phyloP scores from a whole-genome alignment of 768 basidiomycete genomes.

The Podaxis rugospora region DNA sequence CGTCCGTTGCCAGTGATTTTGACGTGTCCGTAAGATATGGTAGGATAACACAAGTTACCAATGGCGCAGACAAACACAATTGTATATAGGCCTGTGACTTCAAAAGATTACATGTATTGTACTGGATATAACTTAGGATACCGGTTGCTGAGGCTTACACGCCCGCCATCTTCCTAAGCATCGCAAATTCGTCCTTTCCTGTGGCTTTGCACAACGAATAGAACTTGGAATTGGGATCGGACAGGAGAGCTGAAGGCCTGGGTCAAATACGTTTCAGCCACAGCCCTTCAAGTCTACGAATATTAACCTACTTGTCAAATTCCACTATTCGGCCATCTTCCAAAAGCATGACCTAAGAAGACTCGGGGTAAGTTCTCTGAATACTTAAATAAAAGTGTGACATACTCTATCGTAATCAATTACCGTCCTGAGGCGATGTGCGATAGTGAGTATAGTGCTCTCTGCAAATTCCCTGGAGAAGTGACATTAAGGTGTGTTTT shows the following conservation, averaged over 20 bases:
- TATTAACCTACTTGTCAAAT: slow-evolving; percentile 48
- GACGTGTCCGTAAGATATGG: not conserved
- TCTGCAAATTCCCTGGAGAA: slow-evolving; percentile 64
- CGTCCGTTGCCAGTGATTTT: slow-evolving; percentile 7
- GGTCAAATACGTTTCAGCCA: not conserved
- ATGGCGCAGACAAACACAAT: not conserved
- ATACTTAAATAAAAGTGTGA: not conserved
- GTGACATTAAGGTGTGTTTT: not conserved
- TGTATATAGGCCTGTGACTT: not conserved
- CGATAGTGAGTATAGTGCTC: slow-evolving; percentile 83
- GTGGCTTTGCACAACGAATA: slow-evolving; percentile 69
- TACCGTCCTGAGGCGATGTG: slow-evolving; percentile 73
- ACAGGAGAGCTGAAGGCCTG: slow-evolving; percentile 52
- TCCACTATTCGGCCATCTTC: slow-evolving; percentile 78
- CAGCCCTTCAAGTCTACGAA: not conserved
- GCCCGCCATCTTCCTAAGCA: slow-evolving; percentile 65
- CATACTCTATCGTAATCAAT: slow-evolving; percentile 80
- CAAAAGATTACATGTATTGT: not conserved
- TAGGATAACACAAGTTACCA: not conserved
- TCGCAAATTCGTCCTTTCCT: slow-evolving; percentile 65
- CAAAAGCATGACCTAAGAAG: slow-evolving; percentile 62
- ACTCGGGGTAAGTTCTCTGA: not conserved
- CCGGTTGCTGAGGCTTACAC: slow-evolving; percentile 18
- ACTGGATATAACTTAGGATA: not conserved
- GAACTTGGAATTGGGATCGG: slow-evolving; percentile 56